phyloP scores from a whole-genome alignment of 352 stramenopile genomes.

The Ophiocytium majus region DNA sequence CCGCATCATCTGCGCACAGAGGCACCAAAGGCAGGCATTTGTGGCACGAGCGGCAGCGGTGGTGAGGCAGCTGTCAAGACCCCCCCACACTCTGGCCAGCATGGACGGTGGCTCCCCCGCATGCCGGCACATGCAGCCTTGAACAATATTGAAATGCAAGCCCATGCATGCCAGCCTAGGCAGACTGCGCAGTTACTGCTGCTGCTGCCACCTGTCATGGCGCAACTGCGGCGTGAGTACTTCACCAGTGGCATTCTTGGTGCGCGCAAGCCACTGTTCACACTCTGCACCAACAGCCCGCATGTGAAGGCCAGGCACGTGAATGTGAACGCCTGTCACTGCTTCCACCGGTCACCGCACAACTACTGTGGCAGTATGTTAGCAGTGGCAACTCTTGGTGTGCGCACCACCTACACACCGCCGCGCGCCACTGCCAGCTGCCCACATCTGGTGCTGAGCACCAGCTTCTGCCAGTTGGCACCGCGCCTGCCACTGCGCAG shows the following conservation, averaged over 20 bases:
- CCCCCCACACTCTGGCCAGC: neutral
- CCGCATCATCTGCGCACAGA: conserved; percentile 41
- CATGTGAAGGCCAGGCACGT: too few species aligned
- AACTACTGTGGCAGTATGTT: too few species aligned
- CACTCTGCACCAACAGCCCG: too few species aligned
- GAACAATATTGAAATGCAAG: neutral
- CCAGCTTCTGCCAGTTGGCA: neutral
- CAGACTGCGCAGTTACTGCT: neutral
- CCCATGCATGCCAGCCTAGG: neutral
- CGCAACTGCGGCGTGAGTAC: too few species aligned
- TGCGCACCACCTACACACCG: neutral
- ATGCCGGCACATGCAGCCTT: neutral
- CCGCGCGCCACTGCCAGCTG: neutral
- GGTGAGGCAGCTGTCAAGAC: neutral
- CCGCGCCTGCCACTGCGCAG: too few species aligned
- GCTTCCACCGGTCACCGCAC: too few species aligned
- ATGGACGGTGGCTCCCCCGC: neutral
- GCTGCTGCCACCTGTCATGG: too few species aligned
- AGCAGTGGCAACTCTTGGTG: too few species aligned
- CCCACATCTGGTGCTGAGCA: neutral
- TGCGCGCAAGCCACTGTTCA: too few species aligned
- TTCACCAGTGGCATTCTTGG: too few species aligned
- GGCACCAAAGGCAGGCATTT: neutral
- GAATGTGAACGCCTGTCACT: too few species aligned
- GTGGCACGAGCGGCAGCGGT: neutral